Evolutionary conservation across 257 asterid genomes (phyloP), one percentile per base, ranked within the genome.

Genomic region (Rehmannia glutinosa): DNA sequence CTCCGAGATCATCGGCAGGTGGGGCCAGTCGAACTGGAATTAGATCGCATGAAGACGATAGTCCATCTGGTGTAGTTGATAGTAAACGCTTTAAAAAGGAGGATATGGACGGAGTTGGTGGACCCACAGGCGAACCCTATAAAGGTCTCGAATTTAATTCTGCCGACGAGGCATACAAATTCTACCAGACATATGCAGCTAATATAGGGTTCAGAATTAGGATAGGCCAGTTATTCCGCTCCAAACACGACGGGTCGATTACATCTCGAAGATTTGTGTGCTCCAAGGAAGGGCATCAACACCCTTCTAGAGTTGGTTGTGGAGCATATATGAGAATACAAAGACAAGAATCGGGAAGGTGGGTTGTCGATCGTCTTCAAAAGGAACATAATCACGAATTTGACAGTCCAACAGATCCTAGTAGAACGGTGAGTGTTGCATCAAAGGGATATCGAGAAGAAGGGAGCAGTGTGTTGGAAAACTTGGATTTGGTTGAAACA

Each of bases 311-410:
- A 81, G 86, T 87, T n/a, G 98, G 98, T 4, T 92, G 98, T 68
- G 98, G 98, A 10, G 96, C 95, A n/a, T 92, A 74, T 72, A 87
- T 89, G 97, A 82, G 97, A 81, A 92, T 92, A 85, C 98, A 92
- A 63, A 92, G 96, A 76, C 98, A 83, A 75, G 96, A 80, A 42
- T 67, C 90, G 0, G 98, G 96, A 49, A 80, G 77, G 68, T 92
- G 98, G 98, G 81, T 81, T 62, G 97, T 92, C 39, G 97, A 92
- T 73, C 98, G 98, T 72, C 85, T 82, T 70, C 87, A 89, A 62
- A 86, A 73, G 69, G 98, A 84, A 71, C 98, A 92, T 58, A 92
- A 82, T 61, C 98, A 92, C 50, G 96, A 80, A 13, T 70, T 84
- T 66, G 91, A 80, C 19, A 5, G 59, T 64, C 78, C 80, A 6